Conservation (phyloP, 805 yeast species). For the Sungouiozyma intestinalis region DNA sequence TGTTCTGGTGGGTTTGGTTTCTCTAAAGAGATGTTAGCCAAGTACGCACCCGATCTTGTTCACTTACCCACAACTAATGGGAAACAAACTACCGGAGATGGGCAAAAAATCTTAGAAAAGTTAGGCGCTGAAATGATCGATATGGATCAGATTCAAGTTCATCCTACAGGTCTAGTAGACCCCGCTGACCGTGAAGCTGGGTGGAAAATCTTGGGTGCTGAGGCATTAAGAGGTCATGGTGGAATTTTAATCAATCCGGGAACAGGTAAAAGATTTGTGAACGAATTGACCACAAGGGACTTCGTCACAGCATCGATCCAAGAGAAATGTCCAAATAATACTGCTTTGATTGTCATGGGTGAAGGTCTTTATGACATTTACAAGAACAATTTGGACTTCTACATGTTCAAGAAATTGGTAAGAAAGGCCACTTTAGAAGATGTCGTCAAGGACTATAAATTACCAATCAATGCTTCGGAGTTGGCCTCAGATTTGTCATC, state of each 20-base stretch:
- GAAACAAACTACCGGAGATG: conserved; percentile 47
- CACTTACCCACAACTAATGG: conserved; percentile 48
- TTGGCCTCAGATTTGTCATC: conserved; percentile 17
- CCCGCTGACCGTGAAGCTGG: conserved; percentile 31
- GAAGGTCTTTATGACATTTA: conserved; percentile 37
- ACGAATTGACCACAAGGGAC: conserved; percentile 47
- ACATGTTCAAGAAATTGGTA: conserved; percentile 32
- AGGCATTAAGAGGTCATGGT: conserved; percentile 49
- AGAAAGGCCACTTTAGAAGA: conserved; percentile 23
- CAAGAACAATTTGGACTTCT: conserved; percentile 42
- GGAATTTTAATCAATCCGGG: conserved; percentile 39
- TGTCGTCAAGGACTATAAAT: conserved; percentile 17
- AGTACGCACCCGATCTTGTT: conserved; percentile 38
- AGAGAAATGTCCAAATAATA: conserved; percentile 22
- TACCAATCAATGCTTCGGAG: conserved; percentile 17
- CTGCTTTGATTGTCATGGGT: conserved; percentile 32
- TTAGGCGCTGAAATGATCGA: conserved; percentile 41
- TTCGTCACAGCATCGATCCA: conserved; percentile 37
- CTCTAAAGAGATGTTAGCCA: conserved; percentile 30
- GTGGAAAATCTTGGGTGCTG: conserved; percentile 52
- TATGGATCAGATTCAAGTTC: conserved; percentile 51
- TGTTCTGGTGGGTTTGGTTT: conserved; percentile 52
- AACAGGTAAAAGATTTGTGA: conserved; percentile 40
- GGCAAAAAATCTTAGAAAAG: conserved; percentile 39
- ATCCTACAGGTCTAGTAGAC: conserved; percentile 53